Evolutionary conservation across 1,139 yeast species (phyloP).

Genomic region (Yamadazyma jaroonii): DNA sequence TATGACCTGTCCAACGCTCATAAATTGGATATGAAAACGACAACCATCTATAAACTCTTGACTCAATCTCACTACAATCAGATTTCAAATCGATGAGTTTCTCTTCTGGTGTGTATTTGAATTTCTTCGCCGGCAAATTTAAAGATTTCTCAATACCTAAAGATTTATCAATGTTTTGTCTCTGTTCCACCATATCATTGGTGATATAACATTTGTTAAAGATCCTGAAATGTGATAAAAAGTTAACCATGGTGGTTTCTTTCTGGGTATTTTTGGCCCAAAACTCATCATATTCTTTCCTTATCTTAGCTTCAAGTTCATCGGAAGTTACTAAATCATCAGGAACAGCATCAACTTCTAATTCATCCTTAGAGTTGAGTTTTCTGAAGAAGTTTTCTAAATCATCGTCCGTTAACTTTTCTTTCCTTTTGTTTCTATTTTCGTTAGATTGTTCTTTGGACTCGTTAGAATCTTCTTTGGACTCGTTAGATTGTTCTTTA

Average conservation of each 20-base stretch:
- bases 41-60: constrained; percentile 47
- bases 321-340: constrained; percentile 9
- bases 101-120: constrained; percentile 11
- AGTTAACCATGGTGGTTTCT: constrained; percentile 28
- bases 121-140: constrained; percentile 4
- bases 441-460: no score
- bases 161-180: constrained; percentile 9
- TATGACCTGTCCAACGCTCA: constrained; percentile 46
- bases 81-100: constrained; percentile 13
- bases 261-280: constrained; percentile 22
- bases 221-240: constrained; percentile 40
- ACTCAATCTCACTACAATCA: constrained; percentile 33
- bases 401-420: no score
- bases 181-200: constrained; percentile 16
- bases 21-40: constrained; percentile 38
- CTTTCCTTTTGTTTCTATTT: no score
- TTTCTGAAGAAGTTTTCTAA: no score
- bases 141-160: constrained; percentile 16
- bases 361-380: no score
- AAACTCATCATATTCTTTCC: constrained; percentile 14
- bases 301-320: constrained; percentile 18
- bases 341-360: no score
- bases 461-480: no score
- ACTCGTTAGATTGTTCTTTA: no score
- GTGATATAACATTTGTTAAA: constrained; percentile 44